Percentiles rank a stretch among this genome's conserved stretches.
These are phyloP conservation scores for Cyberlindnera petersonii DNA, from an alignment of 805 yeast species.

Conservation along the genomic window DNA sequence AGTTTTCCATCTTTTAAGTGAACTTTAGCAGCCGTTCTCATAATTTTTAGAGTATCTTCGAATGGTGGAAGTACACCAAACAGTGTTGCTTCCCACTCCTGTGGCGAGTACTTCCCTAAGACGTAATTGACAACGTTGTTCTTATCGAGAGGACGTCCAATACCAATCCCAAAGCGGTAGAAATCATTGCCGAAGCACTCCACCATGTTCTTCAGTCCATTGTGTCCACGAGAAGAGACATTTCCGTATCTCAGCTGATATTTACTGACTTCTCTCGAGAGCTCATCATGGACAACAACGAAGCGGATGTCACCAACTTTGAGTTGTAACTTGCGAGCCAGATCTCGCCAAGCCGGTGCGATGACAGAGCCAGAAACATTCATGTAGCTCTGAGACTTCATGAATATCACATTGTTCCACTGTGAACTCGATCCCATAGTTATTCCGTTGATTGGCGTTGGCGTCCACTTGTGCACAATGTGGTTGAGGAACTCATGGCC, in stretches of 20 bases:
- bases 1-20: slow-evolving; percentile 2
- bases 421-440: slow-evolving; percentile 7
- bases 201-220: slow-evolving; percentile 67
- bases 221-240: slow-evolving; percentile 75
- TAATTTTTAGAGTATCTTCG: slow-evolving; percentile 32
- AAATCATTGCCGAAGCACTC: slow-evolving; percentile 45
- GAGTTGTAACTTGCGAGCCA: slow-evolving; percentile 23
- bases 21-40: slow-evolving; percentile 3
- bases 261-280: slow-evolving; percentile 62
- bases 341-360: slow-evolving; percentile 42
- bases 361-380: slow-evolving; percentile 65
- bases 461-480: slow-evolving; percentile 11
- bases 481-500: slow-evolving; percentile 57
- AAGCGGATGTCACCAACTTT: slow-evolving; percentile 35
- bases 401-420: slow-evolving; percentile 36
- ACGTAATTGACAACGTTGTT: slow-evolving; percentile 56
- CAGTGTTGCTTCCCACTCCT: slow-evolving; percentile 42
- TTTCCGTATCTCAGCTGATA: slow-evolving; percentile 57
- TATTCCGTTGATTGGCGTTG: not conserved
- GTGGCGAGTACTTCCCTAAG: slow-evolving; percentile 43
- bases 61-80: slow-evolving; percentile 40
- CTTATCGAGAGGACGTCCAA: slow-evolving; percentile 58
- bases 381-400: slow-evolving; percentile 60
- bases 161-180: slow-evolving; percentile 70
- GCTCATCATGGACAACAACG: slow-evolving; percentile 76